These are phyloP conservation scores for Puccinia hordei DNA, from an alignment of 1,284 basidiomycete genomes.

Conservation along the genomic window DNA sequence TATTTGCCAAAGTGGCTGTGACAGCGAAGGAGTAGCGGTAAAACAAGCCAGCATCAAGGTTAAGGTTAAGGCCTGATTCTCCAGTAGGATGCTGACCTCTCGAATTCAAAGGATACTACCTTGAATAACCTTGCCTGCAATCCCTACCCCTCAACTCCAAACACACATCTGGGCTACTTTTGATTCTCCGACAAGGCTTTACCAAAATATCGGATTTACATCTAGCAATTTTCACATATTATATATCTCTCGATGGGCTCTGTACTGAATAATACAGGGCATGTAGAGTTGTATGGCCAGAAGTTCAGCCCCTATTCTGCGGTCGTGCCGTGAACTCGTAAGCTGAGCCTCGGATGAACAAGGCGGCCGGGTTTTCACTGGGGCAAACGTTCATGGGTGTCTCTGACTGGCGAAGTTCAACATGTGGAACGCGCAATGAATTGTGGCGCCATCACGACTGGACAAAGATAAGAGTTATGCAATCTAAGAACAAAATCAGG, in stretches of 20 bases:
- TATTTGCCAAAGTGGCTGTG: neutral
- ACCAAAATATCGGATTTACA: neutral
- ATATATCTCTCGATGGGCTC: neutral
- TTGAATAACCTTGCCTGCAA: neutral
- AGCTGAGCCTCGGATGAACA: neutral
- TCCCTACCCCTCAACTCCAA: neutral
- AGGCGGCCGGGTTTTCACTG: neutral
- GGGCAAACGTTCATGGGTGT: neutral
- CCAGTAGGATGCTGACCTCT: neutral
- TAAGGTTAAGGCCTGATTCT: neutral
- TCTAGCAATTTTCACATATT: neutral
- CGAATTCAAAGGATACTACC: neutral
- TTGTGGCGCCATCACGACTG: too few species aligned
- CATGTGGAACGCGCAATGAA: too few species aligned
- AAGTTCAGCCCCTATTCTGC: neutral
- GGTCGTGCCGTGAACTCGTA: neutral
- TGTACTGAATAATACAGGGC: neutral
- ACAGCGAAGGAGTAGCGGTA: neutral
- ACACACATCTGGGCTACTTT: neutral
- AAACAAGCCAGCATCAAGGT: neutral
- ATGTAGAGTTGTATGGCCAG: neutral
- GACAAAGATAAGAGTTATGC: neutral
- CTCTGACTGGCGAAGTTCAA: neutral
- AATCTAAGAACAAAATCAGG: neutral
- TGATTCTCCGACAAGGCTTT: neutral